A percentile compares a stretch with the other conserved stretches of the same genome.
These are phyloP conservation scores for Solanum arcanum DNA, from an alignment of 257 asterid genomes.

Conservation along the genomic window DNA sequence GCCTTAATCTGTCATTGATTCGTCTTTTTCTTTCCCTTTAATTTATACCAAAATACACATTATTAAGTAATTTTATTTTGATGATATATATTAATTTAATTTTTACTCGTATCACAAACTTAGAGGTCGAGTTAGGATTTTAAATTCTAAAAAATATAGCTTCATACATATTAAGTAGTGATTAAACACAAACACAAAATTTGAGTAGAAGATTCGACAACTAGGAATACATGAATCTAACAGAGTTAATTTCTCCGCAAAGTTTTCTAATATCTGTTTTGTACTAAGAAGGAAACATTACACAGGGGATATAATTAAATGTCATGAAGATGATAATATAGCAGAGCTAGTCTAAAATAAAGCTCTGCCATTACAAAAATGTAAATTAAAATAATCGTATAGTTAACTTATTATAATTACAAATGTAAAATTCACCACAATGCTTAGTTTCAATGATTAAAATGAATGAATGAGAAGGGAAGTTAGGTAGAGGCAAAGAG, in stretches of 20 bases:
- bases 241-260: too few species aligned
- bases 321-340: neutral
- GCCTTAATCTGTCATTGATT: neutral
- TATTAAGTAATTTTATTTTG: neutral
- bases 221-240: too few species aligned
- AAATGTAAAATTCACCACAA: neutral
- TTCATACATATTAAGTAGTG: too few species aligned
- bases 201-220: too few species aligned
- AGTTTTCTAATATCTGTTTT: neutral
- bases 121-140: too few species aligned
- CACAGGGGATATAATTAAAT: neutral
- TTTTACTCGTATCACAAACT: too few species aligned
- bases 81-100: too few species aligned
- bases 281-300: too few species aligned
- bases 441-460: constrained; percentile 1
- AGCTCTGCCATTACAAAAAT: neutral
- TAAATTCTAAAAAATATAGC: too few species aligned
- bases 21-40: neutral
- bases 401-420: neutral
- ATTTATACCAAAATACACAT: neutral
- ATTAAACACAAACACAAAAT: too few species aligned
- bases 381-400: neutral
- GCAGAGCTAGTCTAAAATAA: neutral
- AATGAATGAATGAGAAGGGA: constrained; percentile 38
- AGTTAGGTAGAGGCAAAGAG: constrained; percentile 21